Conservation (phyloP, 2,329 filamentous ascomycete genomes). For the Xylaria sp. region DNA sequence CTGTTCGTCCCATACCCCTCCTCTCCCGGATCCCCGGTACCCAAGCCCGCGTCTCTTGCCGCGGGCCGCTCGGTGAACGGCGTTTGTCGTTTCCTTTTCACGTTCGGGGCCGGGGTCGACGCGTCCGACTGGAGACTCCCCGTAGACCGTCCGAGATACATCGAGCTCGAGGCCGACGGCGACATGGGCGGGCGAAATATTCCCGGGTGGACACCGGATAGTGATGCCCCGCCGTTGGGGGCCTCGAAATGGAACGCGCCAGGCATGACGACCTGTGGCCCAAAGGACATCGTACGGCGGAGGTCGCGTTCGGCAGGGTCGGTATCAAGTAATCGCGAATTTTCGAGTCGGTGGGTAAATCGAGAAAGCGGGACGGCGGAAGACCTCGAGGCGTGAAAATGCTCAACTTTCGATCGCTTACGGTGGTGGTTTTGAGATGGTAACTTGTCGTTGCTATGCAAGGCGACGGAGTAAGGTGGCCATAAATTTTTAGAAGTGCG, state of each 20-base stretch:
- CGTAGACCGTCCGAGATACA: conserved; percentile 44
- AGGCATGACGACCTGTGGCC: conserved; percentile 39
- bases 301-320: neutral
- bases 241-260: conserved; percentile 40
- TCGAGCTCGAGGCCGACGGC: conserved; percentile 42
- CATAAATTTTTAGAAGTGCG: no score
- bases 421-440: conserved; percentile 8
- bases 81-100: conserved; percentile 53
- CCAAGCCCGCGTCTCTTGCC: conserved; percentile 29
- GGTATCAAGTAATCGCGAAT: neutral
- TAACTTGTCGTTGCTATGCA: conserved; percentile 5
- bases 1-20: conserved; percentile 20
- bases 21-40: conserved; percentile 34
- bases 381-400: conserved; percentile 5
- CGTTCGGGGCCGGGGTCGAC: conserved; percentile 35
- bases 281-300: conserved; percentile 34
- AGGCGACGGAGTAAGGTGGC: neutral
- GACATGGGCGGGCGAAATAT: conserved; percentile 52
- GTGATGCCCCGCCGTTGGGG: conserved; percentile 27
- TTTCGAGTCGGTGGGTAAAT: neutral
- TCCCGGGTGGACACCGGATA: conserved; percentile 45
- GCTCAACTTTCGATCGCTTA: conserved; percentile 8
- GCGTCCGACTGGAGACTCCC: conserved; percentile 44
- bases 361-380: neutral
- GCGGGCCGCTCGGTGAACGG: conserved; percentile 38